Percentiles rank a stretch among this genome's conserved stretches.
Conservation (phyloP, 2,329 filamentous ascomycete genomes). For the Colletotrichum sojae region DNA sequence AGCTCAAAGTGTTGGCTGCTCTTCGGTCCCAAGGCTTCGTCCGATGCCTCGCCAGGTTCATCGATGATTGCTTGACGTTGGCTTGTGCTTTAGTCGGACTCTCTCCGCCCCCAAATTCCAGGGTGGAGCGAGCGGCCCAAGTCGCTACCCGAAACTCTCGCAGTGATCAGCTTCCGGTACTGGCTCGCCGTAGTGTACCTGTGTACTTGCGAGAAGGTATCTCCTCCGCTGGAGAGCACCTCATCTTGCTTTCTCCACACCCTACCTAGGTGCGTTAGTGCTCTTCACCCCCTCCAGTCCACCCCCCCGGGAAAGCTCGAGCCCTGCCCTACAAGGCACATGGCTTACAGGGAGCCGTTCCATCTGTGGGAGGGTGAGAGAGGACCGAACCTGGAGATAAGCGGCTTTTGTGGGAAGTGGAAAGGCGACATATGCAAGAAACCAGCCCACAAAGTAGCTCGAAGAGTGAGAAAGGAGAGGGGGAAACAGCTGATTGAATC, state of each 20-base stretch:
- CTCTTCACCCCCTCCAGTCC: conserved; percentile 9
- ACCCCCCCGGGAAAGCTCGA: conserved; percentile 6
- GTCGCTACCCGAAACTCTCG: conserved; percentile 39
- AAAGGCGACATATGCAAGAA: not conserved
- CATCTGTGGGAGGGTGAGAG: conserved; percentile 3
- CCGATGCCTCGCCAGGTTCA: conserved; percentile 23
- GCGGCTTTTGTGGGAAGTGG: conserved; percentile 21
- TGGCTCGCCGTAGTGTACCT: not conserved
- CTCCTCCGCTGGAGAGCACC: not conserved
- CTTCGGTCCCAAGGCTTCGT: conserved; percentile 36
- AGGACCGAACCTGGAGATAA: conserved; percentile 10
- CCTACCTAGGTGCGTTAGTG: not conserved
- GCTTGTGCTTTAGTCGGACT: conserved; percentile 19
- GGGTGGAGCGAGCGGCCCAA: conserved; percentile 29
- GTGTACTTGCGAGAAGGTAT: no score
- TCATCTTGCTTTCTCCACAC: not conserved
- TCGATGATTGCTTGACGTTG: not conserved
- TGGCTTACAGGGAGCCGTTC: conserved; percentile 28
- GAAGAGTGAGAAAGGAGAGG: conserved; percentile 4
- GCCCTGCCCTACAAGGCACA: conserved; percentile 33
- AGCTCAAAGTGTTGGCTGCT: no score
- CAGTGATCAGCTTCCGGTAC: conserved; percentile 31
- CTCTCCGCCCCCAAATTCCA: conserved; percentile 32
- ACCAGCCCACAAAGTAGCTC: not conserved
- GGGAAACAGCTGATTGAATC: conserved; percentile 18